Evolutionary conservation across 2,329 filamentous ascomycete genomes (phyloP), one percentile per base, ranked within the genome.

Genomic region (Diplodia corticola): DNA sequence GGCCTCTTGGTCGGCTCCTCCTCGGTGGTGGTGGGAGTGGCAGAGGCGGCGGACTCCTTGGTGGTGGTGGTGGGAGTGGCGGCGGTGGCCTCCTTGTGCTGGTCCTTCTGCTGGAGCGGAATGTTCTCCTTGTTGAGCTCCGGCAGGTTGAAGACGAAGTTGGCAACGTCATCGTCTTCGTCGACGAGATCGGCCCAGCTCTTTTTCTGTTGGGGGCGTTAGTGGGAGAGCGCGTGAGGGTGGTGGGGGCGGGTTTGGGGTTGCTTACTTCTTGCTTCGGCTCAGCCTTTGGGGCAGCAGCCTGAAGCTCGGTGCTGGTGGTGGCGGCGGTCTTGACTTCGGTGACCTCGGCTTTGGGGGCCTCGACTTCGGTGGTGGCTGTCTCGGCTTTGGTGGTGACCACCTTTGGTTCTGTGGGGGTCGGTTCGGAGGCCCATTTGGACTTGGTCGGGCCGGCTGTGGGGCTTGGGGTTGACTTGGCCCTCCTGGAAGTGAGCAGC

Each of bases 141-240:
- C 6, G 24, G 10, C 12, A 49, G n/a, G 46, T 49, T 26, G 46
- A 49, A 49, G 10, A n/a, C 7, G 26, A 10, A 13, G n/a, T 22
- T n/a, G n/a, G n/a, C n/a, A n/a, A n/a, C 51, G 53, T 59, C 24
- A 24, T 20, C 10, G 2, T 59, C 55, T 13, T 59, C 55, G 1
- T 59, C 55, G 20, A 15, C 26, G 9, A 59, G 22, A 10, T 59
- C 55, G n/a, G 55, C 55, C 55, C 55, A 59, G 37, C 55, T 59
- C 37, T 57, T 57, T 13, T 44, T 55, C 22, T 17, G 15, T 17
- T 30, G 22, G 13, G 26, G 49, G 26, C 33, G 33, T n/a, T n/a
- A n/a, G n/a, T n/a, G n/a, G n/a, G n/a, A n/a, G n/a, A n/a, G n/a
- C n/a, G n/a, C n/a, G n/a, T n/a, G 35, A 9, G 1, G 2, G 33